Conservation (phyloP, 2,329 filamentous ascomycete genomes). For the Aspergillus uvarum region DNA sequence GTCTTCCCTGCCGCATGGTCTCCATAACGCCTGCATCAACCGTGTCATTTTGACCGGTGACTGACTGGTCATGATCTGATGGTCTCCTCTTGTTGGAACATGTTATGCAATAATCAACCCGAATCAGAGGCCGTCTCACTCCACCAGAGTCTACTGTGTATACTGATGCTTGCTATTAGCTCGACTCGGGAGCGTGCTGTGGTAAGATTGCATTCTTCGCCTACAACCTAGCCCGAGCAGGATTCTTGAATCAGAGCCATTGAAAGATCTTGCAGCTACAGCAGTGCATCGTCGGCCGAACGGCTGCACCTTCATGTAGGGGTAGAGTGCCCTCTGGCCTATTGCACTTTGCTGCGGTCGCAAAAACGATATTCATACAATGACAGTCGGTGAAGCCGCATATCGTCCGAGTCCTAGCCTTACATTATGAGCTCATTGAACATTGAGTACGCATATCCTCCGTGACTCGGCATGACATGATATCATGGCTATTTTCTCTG, state of each 20-base stretch:
- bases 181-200: background rate
- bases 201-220: background rate
- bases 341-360: background rate
- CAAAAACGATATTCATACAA: background rate
- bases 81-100: background rate
- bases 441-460: background rate
- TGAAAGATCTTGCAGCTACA: background rate
- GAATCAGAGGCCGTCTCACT: constrained; percentile 1
- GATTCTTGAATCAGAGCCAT: background rate
- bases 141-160: background rate
- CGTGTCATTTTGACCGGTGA: background rate
- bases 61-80: background rate
- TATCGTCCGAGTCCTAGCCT: background rate
- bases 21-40: constrained; percentile 11
- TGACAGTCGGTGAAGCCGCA: background rate
- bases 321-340: background rate
- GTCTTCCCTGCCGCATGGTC: constrained; percentile 11
- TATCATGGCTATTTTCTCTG: background rate
- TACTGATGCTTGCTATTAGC: background rate
- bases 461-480: background rate
- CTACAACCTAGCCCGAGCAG: background rate
- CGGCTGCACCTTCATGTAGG: background rate
- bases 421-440: background rate
- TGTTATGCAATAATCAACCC: background rate
- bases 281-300: background rate